Evolutionary conservation across 1,284 basidiomycete genomes (phyloP), one percentile per base, ranked within the genome.

Genomic region (Apiotrichum sp.): DNA sequence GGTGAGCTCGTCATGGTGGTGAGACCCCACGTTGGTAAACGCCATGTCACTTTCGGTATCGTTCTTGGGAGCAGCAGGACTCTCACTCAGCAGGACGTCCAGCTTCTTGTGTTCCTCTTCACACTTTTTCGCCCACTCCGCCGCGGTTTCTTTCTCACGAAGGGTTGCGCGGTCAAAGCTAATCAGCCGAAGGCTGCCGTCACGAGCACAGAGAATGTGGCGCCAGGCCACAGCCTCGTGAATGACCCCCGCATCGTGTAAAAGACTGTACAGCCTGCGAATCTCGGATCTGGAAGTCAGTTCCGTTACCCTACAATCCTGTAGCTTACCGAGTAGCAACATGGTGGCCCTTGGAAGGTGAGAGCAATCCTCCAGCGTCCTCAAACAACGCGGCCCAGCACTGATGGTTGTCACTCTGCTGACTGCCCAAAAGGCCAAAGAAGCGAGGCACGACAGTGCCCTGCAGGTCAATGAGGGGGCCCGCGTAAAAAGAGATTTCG

Each of bases 181-280:
- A 31, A 56, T 36, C 7, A 59, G 43, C 38, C 40, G 36, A 13
- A 56, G 8, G n/a, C 22, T 11, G 4, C 47, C 47, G 13, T 34
- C 32, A 32, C n/a, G 22, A 1, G 22, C 40, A 7, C 43, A 36
- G 3, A 56, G 52, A 14, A 60, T 54, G 46, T 60, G 58, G 32
- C 41, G 48, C 58, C 58, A 57, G 14, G 13, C 41, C 3, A 60
- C 46, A 31, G 50, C 48, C 38, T 22, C 34, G 55, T 60, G 58
- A 5, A 60, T 29, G 3, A 60, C 52, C 3, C 55, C 58, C 4
- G 48, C 44, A 5, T 40, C 46, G 49, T 60, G 58, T 1, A 60
- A 36, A 5, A 22, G 43, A 16, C 16, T 11, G 38, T 60, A 57
- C 43, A 54, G 46, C 8, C 33, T 22, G 5, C 51, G 50, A n/a